Conservation (phyloP, 108 stramenopile species). For the Nitzschia putrida region DNA sequence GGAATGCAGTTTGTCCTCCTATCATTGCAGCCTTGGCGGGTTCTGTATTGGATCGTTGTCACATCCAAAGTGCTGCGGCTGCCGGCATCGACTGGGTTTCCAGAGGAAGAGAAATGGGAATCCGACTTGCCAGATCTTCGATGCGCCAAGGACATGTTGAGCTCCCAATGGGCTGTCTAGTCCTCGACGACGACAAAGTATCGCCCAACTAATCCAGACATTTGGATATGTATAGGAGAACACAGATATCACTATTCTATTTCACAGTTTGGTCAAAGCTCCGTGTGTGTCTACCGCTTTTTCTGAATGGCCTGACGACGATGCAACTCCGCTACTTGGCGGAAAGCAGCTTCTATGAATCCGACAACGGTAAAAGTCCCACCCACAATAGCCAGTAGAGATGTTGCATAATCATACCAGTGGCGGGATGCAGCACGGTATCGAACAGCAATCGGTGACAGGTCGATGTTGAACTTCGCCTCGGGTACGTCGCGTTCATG, state of each 20-base stretch:
- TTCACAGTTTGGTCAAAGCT: no score
- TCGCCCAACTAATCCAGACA: no score
- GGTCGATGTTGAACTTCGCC: constrained; percentile 81
- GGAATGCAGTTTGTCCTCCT: constrained; percentile 83
- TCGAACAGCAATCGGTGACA: constrained; percentile 78
- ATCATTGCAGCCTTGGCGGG: constrained; percentile 77
- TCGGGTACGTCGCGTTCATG: constrained; percentile 62
- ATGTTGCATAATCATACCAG: constrained; percentile 94
- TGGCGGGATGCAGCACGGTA: constrained; percentile 29
- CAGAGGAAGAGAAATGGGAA: constrained; percentile 8
- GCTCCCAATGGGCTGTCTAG: constrained; percentile 32
- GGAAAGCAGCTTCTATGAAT: constrained; percentile 64
- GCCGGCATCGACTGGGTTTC: constrained; percentile 15
- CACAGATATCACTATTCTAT: no score
- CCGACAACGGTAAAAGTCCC: constrained; percentile 95
- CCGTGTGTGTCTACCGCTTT: not conserved
- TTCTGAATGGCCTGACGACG: not conserved
- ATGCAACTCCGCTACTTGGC: constrained; percentile 5
- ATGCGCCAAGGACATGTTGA: constrained; percentile 2
- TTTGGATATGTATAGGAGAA: no score
- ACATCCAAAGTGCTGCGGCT: not conserved
- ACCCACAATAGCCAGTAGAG: constrained; percentile 90
- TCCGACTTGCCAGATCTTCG: constrained; percentile 12
- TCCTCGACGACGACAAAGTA: not conserved
- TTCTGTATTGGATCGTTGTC: constrained; percentile 52